Evolutionary conservation across 306 rosid species (phyloP).

Genomic region (Adenanthera pavonina): DNA sequence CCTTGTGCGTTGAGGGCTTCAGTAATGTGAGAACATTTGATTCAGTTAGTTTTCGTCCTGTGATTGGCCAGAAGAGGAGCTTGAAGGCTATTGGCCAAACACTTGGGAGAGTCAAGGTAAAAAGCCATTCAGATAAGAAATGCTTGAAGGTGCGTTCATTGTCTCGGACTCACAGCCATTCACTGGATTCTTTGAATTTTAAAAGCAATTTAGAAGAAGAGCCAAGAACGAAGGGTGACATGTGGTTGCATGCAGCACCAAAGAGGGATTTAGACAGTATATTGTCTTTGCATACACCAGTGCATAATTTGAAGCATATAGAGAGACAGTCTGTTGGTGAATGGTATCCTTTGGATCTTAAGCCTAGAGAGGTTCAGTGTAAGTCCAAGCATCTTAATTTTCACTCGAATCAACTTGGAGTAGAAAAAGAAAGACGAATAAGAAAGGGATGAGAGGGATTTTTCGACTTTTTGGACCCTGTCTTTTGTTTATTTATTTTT

Average conservation of each 20-base stretch:
- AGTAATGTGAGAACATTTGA: slow-evolving; percentile 33
- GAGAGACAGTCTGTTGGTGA: slow-evolving; percentile 36
- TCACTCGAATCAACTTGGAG: not conserved
- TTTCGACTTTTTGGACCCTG: not conserved
- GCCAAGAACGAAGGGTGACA: slow-evolving; percentile 14
- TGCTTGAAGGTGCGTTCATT: slow-evolving; percentile 33
- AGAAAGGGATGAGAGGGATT: not conserved
- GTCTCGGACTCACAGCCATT: slow-evolving; percentile 30
- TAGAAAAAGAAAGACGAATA: not conserved
- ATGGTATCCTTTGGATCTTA: slow-evolving; percentile 17
- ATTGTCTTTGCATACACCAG: slow-evolving; percentile 75
- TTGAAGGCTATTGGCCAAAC: slow-evolving; percentile 54
- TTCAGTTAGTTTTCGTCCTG: slow-evolving; percentile 61
- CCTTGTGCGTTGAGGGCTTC: slow-evolving; percentile 18
- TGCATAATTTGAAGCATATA: slow-evolving; percentile 49
- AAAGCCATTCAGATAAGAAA: slow-evolving; percentile 46
- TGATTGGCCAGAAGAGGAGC: slow-evolving; percentile 46
- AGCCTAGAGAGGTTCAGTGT: not conserved
- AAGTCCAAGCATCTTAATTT: slow-evolving; percentile 13
- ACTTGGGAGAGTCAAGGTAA: slow-evolving; percentile 45
- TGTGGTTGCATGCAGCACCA: slow-evolving; percentile 66
- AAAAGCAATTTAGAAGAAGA: slow-evolving; percentile 42
- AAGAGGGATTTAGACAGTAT: slow-evolving; percentile 56
- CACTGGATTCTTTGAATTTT: slow-evolving; percentile 35
- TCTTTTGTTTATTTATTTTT: not conserved